A percentile compares a stretch with the other conserved stretches of the same genome.
Conservation (phyloP, 257 asterid genomes). For the Jaltomata sinuosa region DNA sequence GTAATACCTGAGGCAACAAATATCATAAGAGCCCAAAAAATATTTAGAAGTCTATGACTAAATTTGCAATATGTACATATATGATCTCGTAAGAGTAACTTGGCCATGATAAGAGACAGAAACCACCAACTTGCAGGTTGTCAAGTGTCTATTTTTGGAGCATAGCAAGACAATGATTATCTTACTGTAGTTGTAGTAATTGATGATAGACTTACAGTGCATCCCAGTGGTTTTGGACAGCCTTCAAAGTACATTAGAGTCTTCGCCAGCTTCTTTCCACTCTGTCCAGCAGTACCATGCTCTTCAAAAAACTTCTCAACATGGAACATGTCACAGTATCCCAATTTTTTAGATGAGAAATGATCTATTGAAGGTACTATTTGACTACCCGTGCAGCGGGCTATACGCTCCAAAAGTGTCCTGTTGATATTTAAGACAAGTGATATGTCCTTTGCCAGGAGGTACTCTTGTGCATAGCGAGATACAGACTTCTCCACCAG, state of each 20-base stretch:
- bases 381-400: conserved; percentile 90
- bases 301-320: conserved; percentile 68
- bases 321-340: conserved; percentile 75
- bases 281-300: conserved; percentile 68
- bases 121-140: background rate
- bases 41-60: background rate
- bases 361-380: conserved; percentile 85
- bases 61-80: background rate
- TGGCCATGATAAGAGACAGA: background rate
- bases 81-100: background rate
- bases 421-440: conserved; percentile 83
- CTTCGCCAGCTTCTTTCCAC: conserved; percentile 66
- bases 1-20: conserved; percentile 59
- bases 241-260: conserved; percentile 97
- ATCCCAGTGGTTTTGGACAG: conserved; percentile 94
- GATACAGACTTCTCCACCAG: conserved; percentile 98
- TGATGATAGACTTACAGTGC: conserved; percentile 57
- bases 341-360: conserved; percentile 68
- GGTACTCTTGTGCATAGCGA: conserved; percentile 93
- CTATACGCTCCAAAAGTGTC: conserved; percentile 86
- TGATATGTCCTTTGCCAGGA: conserved; percentile 78
- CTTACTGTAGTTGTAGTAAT: conserved; percentile 1
- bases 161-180: background rate
- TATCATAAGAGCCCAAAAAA: background rate
- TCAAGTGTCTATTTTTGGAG: background rate